Evolutionary conservation across 345 rosid species (phyloP).

Genomic region (Ricinus communis): DNA sequence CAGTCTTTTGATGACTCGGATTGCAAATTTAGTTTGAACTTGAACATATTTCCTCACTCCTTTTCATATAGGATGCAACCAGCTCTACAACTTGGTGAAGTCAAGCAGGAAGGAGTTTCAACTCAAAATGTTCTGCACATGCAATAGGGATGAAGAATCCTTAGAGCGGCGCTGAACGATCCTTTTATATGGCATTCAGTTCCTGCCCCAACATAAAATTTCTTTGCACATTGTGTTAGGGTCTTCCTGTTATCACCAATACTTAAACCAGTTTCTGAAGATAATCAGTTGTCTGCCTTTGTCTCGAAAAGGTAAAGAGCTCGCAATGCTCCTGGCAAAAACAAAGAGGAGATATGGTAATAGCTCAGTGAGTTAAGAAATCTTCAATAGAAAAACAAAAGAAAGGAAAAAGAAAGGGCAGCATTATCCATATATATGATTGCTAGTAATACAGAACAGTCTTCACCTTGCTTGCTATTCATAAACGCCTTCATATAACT

Average conservation of each 20-base stretch:
- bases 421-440: too few relatives aligned
- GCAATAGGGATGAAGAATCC: conserved; percentile 77
- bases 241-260: conserved; percentile 91
- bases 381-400: too few relatives aligned
- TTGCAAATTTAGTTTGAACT: too few relatives aligned
- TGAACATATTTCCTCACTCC: too few relatives aligned
- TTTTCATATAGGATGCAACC: too few relatives aligned
- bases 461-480: too few relatives aligned
- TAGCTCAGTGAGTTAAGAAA: too few relatives aligned
- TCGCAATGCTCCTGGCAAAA: conserved; percentile 48
- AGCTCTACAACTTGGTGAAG: too few relatives aligned
- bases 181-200: conserved; percentile 63
- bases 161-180: conserved; percentile 63
- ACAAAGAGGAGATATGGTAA: not conserved
- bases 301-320: conserved; percentile 51
- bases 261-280: conserved; percentile 49
- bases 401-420: too few relatives aligned
- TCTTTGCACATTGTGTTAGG: conserved; percentile 74
- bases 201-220: conserved; percentile 77
- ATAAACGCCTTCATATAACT: too few relatives aligned
- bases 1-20: too few relatives aligned
- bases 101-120: not conserved
- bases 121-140: not conserved
- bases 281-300: conserved; percentile 39
- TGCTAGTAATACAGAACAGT: too few relatives aligned